Conservation (phyloP, 805 yeast species). For the Candida alai region DNA sequence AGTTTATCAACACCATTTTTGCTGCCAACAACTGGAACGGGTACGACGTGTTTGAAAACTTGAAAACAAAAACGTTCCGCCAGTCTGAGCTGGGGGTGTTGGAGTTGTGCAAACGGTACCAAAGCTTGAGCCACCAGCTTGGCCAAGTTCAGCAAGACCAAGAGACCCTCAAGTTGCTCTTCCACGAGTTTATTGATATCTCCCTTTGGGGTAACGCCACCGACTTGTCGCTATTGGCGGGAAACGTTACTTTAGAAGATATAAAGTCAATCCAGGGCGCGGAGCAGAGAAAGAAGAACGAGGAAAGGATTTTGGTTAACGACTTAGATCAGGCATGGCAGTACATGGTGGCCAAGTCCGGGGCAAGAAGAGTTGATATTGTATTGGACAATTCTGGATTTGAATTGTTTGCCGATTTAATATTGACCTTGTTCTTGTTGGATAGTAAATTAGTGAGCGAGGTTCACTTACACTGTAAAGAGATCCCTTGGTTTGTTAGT, state of each 20-base stretch:
- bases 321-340: conserved; percentile 72
- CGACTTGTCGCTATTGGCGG: conserved; percentile 84
- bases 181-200: conserved; percentile 80
- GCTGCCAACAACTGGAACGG: conserved; percentile 25
- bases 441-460: conserved; percentile 63
- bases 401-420: conserved; percentile 60
- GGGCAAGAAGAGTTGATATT: conserved; percentile 66
- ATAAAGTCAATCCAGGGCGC: conserved; percentile 89
- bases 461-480: conserved; percentile 81
- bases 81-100: conserved; percentile 74
- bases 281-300: conserved; percentile 77
- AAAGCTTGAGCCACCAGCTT: conserved; percentile 33
- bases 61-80: conserved; percentile 71
- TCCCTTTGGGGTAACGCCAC: conserved; percentile 99
- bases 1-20: conserved; percentile 51
- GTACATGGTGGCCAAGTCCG: conserved; percentile 27
- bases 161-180: conserved; percentile 52
- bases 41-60: conserved; percentile 70
- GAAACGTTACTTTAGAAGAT: conserved; percentile 78
- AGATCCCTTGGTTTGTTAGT: conserved; percentile 95
- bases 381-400: conserved; percentile 94
- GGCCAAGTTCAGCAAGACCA: conserved; percentile 19
- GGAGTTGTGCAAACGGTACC: conserved; percentile 66
- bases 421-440: conserved; percentile 37
- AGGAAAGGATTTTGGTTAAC: conserved; percentile 71